Conservation (phyloP, 306 rosid genomes). For the Pterocarpus santalinus region DNA sequence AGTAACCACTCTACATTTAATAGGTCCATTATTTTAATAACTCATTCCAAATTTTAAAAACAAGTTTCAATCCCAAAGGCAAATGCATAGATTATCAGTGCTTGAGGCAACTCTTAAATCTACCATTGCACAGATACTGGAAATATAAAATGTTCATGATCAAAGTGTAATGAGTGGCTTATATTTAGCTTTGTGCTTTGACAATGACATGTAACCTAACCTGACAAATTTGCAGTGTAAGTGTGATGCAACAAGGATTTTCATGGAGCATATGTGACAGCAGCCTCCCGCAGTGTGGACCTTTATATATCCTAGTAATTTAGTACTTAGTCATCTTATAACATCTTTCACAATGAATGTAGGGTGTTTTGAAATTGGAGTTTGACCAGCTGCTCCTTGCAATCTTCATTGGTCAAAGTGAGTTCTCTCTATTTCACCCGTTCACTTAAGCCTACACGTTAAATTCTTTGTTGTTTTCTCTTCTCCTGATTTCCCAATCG, state of each 20-base stretch:
- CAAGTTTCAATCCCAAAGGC: slow-evolving; percentile 19
- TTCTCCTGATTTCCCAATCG: not conserved
- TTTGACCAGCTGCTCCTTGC: not conserved
- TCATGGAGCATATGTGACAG: not conserved
- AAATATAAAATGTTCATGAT: slow-evolving; percentile 13
- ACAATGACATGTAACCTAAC: not conserved
- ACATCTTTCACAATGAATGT: not conserved
- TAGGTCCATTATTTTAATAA: not conserved
- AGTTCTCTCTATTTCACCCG: slow-evolving; percentile 1
- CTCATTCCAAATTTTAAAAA: not conserved
- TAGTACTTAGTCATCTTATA: not conserved
- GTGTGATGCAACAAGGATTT: slow-evolving; percentile 3
- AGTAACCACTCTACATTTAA: not conserved
- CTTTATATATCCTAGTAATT: not conserved
- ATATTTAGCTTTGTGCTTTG: not conserved
- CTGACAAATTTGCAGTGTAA: not conserved
- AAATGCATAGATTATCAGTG: not conserved
- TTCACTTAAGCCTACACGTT: not conserved
- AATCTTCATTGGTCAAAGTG: slow-evolving; percentile 10
- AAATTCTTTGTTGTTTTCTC: slow-evolving; percentile 8
- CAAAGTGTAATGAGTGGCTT: not conserved
- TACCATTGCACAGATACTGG: not conserved
- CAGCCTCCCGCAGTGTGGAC: not conserved
- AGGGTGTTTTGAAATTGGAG: not conserved
- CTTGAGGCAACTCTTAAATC: slow-evolving; percentile 19